A percentile compares a stretch with the other conserved stretches of the same genome.
Conservation (phyloP, 2,329 filamentous ascomycete species). For the Pseudogymnoascus sp. region DNA sequence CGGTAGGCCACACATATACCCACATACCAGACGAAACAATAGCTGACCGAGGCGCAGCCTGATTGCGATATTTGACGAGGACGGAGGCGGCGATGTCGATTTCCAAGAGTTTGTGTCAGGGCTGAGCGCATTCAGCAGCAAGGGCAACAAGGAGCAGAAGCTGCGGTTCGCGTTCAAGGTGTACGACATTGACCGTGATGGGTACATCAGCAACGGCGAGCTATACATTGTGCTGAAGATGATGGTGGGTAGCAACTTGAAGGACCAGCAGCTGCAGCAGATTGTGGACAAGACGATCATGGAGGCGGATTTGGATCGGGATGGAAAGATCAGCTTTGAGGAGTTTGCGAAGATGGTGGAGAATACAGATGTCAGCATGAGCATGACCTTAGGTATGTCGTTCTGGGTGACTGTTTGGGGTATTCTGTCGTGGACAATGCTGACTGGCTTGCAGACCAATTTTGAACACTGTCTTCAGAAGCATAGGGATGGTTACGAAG, state of each 20-base stretch:
- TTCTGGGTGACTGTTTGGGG: not conserved
- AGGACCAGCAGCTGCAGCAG: conserved; percentile 97
- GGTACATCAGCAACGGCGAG: conserved; percentile 97
- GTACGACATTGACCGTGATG: conserved; percentile 98
- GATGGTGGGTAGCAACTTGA: conserved; percentile 99
- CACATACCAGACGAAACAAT: not conserved
- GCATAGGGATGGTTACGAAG: conserved; percentile 42
- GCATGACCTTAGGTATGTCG: conserved; percentile 58
- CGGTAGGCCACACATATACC: conserved; percentile 43
- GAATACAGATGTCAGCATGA: conserved; percentile 74
- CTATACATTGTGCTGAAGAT: conserved; percentile 99
- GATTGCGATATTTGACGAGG: conserved; percentile 99
- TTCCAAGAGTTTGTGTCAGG: conserved; percentile 98
- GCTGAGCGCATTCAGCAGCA: conserved; percentile 89
- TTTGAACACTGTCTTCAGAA: conserved; percentile 45
- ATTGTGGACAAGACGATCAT: conserved; percentile 99
- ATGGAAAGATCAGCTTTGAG: conserved; percentile 98
- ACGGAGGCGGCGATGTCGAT: conserved; percentile 94
- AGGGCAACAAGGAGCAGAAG: conserved; percentile 99
- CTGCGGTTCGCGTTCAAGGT: conserved; percentile 97
- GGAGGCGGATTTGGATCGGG: conserved; percentile 92
- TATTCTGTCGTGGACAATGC: not conserved
- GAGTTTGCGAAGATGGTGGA: conserved; percentile 99
- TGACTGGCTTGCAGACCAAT: not conserved
- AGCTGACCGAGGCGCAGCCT: conserved; percentile 49